Evolutionary conservation across 2,329 filamentous ascomycete species (phyloP).

Genomic region (Phialophora expanda): DNA sequence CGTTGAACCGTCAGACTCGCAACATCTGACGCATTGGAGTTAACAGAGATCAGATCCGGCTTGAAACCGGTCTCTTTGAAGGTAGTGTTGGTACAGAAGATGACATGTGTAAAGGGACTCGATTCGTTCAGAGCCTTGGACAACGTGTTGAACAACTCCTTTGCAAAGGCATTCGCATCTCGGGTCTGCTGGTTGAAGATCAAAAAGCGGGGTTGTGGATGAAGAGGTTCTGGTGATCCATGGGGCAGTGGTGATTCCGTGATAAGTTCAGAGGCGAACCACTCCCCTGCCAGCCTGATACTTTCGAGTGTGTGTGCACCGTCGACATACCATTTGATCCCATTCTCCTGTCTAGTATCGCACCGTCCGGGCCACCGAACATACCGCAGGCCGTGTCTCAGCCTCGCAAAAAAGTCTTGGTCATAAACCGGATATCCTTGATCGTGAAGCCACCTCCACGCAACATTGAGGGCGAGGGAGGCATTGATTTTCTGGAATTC

Average conservation of each 20-base stretch:
- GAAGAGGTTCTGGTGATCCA: not conserved
- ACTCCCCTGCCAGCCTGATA: slow-evolving; percentile 73
- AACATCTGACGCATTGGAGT: slow-evolving; percentile 64
- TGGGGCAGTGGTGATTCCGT: slow-evolving; percentile 48
- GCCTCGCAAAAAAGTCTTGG: slow-evolving; percentile 42
- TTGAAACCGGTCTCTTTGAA: slow-evolving; percentile 66
- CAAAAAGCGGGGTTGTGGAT: slow-evolving; percentile 60
- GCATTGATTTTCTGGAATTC: slow-evolving; percentile 69
- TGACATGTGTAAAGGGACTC: slow-evolving; percentile 69
- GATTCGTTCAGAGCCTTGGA: slow-evolving; percentile 47
- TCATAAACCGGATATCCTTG: slow-evolving; percentile 42
- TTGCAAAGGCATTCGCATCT: slow-evolving; percentile 70
- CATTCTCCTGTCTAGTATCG: slow-evolving; percentile 66
- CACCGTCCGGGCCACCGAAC: slow-evolving; percentile 78
- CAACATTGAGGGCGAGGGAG: slow-evolving; percentile 61
- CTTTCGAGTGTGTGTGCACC: slow-evolving; percentile 88
- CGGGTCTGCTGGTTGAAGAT: slow-evolving; percentile 94
- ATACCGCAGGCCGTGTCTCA: slow-evolving; percentile 68
- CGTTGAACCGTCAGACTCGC: slow-evolving; percentile 69
- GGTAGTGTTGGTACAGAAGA: slow-evolving; percentile 82
- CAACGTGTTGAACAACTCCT: slow-evolving; percentile 65
- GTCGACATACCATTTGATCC: slow-evolving; percentile 78
- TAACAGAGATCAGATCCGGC: slow-evolving; percentile 67
- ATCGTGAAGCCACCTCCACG: slow-evolving; percentile 49
- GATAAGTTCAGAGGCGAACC: slow-evolving; percentile 67